A percentile compares a stretch with the other conserved stretches of the same genome.
Conservation (phyloP, 192 early-diverging fungal species). For the Entomortierella lignicola region DNA sequence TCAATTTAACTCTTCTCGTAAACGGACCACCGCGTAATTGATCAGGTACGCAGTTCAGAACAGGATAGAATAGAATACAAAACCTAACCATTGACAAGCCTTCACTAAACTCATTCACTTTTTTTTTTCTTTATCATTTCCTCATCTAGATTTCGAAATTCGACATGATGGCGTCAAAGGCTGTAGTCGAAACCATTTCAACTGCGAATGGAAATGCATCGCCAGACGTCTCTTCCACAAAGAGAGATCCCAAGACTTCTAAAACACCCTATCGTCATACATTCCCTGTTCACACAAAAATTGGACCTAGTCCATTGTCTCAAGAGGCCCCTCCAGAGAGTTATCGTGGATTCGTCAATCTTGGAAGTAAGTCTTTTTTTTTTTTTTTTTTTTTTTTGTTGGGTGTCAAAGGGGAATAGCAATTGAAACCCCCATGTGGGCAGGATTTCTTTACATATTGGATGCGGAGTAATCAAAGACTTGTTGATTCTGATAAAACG, state of each 20-base stretch:
- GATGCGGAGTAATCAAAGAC: no score
- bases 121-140: background rate
- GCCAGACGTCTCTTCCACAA: slow-evolving; percentile 14
- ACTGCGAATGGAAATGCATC: slow-evolving; percentile 1
- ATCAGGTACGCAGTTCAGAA: background rate
- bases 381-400: background rate
- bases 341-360: slow-evolving; percentile 87
- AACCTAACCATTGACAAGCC: no score
- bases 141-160: background rate
- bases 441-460: no score
- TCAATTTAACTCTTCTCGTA: background rate
- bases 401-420: no score
- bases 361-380: slow-evolving; percentile 64
- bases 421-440: no score
- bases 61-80: no score
- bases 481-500: background rate
- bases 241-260: slow-evolving; percentile 7
- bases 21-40: background rate
- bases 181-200: background rate
- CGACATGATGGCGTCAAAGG: background rate
- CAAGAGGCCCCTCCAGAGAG: slow-evolving; percentile 88
- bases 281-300: slow-evolving; percentile 70
- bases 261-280: slow-evolving; percentile 51
- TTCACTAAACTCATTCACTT: background rate
- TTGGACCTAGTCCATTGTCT: slow-evolving; percentile 77